Percentiles rank a stretch among this genome's conserved stretches.
phyloP scores from a whole-genome alignment of 2,329 filamentous ascomycete genomes.

The Fusarium vanettenii region DNA sequence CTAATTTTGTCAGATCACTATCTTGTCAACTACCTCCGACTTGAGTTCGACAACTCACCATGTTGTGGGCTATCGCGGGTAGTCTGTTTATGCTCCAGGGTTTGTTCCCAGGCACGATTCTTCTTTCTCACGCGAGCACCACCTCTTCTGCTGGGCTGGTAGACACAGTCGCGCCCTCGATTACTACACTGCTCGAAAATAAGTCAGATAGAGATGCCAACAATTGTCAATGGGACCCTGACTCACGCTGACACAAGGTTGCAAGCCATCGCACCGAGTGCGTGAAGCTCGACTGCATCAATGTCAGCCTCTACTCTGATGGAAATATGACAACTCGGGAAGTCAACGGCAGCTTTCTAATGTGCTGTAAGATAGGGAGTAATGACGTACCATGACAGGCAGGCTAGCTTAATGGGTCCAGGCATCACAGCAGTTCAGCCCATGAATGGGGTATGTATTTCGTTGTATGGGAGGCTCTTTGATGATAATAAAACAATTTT shows the following conservation, averaged over 20 bases:
- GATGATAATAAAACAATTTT: neutral
- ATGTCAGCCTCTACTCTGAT: neutral
- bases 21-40: neutral
- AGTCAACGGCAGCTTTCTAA: neutral
- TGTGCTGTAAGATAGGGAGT: neutral
- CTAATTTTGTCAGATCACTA: neutral
- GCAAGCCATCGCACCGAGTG: neutral
- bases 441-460: neutral
- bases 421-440: neutral
- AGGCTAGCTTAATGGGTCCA: neutral
- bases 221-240: neutral
- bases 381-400: neutral
- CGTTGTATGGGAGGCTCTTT: neutral
- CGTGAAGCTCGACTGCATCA: neutral
- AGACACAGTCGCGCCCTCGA: neutral
- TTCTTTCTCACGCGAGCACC: neutral
- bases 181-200: neutral
- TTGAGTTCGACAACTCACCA: neutral
- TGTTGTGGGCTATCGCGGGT: no score
- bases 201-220: neutral
- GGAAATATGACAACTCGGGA: neutral
- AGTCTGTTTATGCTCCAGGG: no score
- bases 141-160: neutral
- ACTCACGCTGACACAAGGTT: neutral
- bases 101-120: neutral